Base-by-base conservation (phyloP, 306 rosid species). In the Alnus rubra region DNA sequence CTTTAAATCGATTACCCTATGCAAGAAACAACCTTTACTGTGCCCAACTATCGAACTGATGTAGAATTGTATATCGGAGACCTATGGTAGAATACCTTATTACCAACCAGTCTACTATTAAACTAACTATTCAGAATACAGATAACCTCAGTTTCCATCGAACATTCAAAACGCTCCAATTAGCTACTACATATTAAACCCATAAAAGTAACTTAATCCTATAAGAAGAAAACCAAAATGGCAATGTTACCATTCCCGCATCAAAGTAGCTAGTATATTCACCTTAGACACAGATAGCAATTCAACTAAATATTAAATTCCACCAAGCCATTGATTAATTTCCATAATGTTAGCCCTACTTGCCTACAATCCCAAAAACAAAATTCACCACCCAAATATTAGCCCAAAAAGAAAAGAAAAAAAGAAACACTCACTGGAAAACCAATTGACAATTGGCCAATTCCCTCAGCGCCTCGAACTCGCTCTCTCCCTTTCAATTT, bases 401-500 rank as follows among this genome's bases (percentile, higher is more conserved):
- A 5, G 37, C 58, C 53, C 35, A 2, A 15, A 18, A 37, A 37
- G 4, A 54, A 55, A 69, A 28, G 44, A 33, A 75, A 69, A 51
- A 76, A 45, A 62, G 74, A 44, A 58, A 79, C 81, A 76, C 88
- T 86, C 75, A 73, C 63, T 51, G 78, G n/a, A 77, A 64, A 72
- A 81, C 75, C 23, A 19, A 52, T 3, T 16, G 42, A 53, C 37
- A 39, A 48, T 5, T 13, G 37, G 55, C 71, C 62, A 79, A 5
- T n/a, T 67, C 74, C 64, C 76, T 92, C 79, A 89, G 52, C 83
- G 82, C 60, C 74, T 86, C 4, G 86, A 81, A 51, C 78, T 82
- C 0, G 79, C 70, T 49, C 62, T 84, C 82, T 83, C 90, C 69
- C 58, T 84, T 60, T 82, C 89, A 16, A 83, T 71, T 83, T 87